Evolutionary conservation across 129 eudicot species (phyloP), one percentile per base, ranked within the genome.

Genomic region (Apium graveolens): DNA sequence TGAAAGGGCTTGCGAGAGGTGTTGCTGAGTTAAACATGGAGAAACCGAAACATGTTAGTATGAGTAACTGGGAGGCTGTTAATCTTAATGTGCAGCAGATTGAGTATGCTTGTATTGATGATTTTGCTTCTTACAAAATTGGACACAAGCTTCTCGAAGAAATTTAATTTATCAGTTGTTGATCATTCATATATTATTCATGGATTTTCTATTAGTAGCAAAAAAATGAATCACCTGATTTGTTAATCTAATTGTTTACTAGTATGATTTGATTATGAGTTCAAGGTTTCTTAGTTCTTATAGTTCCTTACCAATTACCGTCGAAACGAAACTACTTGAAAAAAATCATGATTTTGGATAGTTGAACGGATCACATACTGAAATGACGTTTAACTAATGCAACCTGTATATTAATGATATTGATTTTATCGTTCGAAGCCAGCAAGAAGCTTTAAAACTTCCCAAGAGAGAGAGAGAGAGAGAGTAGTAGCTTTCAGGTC

Each of bases 1-100:
- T 91, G 84, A 91, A 89, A 84, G 95, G 86, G 75, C 86, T 91
- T 45, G 97, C 95, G 0, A n/a, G 0, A 76, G 92, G 84, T 0
- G 60, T 74, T 18, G 60, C 39, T 0, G 77, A 13, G 14, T 1
- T 74, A 13, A 2, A 51, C 60, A 51, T 80, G 78, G 62, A 37
- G 53, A 80, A 80, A 60, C 78, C 78, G 0, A 80, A 80, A 55
- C 41, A 73, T 39, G 78, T 80, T 18, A 60, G 78, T 32, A 71
- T 72, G 77, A 76, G 84, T 76, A 68, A 76, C 5, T 81, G 80
- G 84, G 81, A 77, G 26, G 81, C 44, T 2, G 70, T 71, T 5
- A 55, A 11, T 18, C 77, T 81, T 44, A 51, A 13, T 70, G 72
- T 32, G 11, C 34, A 42, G 38, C 84, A 81, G 57, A 53, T 81